These are phyloP conservation scores for Lactarius indigo DNA, from an alignment of 768 basidiomycete genomes.

Conservation along the genomic window DNA sequence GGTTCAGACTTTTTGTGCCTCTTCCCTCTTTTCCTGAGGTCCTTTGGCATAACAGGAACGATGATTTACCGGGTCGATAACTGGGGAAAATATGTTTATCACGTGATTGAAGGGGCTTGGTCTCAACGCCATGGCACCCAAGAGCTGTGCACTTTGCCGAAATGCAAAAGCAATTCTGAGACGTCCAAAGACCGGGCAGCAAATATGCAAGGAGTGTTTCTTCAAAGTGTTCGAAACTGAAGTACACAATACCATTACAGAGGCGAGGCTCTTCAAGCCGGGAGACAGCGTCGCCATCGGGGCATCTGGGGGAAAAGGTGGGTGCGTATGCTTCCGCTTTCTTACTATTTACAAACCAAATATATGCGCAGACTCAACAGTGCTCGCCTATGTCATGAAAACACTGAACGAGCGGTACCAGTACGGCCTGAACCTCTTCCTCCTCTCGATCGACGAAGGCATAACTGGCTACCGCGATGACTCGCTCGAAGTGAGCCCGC, in stretches of 20 bases:
- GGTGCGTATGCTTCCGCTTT: constrained; percentile 18
- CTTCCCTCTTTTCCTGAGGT: constrained; percentile 73
- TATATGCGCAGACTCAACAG: constrained; percentile 77
- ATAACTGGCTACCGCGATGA: constrained; percentile 98
- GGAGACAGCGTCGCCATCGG: constrained; percentile 96
- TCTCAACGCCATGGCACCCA: constrained; percentile 62
- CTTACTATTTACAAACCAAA: not conserved
- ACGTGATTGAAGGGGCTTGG: too few species aligned
- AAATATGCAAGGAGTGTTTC: constrained; percentile 95
- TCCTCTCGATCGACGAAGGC: constrained; percentile 97
- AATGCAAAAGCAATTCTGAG: constrained; percentile 82
- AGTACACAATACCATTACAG: constrained; percentile 91
- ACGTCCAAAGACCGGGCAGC: constrained; percentile 95
- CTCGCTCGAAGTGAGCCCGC: constrained; percentile 72
- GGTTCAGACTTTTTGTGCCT: constrained; percentile 56
- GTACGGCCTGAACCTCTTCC: constrained; percentile 86
- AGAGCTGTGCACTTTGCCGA: constrained; percentile 72
- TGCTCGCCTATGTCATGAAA: constrained; percentile 96
- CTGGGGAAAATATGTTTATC: too few species aligned
- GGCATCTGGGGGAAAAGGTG: constrained; percentile 97
- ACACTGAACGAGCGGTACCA: constrained; percentile 89
- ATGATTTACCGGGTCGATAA: not conserved
- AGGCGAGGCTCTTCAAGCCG: constrained; percentile 76
- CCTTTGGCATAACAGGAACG: constrained; percentile 61
- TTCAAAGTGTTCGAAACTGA: constrained; percentile 98